Evolutionary conservation across 257 asterid genomes (phyloP).

Genomic region (Capsicum chinense): DNA sequence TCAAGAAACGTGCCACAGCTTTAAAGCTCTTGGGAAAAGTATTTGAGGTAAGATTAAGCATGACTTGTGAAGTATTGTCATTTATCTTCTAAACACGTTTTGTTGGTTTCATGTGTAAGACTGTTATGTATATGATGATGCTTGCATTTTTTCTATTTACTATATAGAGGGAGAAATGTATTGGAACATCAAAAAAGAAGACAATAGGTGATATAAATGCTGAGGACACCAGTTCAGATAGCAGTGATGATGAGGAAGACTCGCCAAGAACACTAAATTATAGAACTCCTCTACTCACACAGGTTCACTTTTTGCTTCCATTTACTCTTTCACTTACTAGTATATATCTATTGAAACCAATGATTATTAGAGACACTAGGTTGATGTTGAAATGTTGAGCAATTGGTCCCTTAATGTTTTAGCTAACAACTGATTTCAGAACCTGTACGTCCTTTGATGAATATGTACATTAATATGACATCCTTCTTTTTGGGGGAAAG

Average conservation of each 20-base stretch:
- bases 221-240: constrained; percentile 75
- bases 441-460: background rate
- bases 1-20: constrained; percentile 67
- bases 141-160: background rate
- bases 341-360: background rate
- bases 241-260: constrained; percentile 88
- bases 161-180: constrained; percentile 57
- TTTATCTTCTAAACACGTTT: background rate
- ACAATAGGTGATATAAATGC: constrained; percentile 45
- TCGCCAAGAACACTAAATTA: constrained; percentile 62
- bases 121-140: background rate
- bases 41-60: constrained; percentile 56
- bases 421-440: background rate
- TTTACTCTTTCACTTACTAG: background rate
- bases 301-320: constrained; percentile 47
- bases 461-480: background rate
- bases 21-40: constrained; percentile 71
- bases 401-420: background rate
- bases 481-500: background rate
- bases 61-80: background rate
- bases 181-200: constrained; percentile 67
- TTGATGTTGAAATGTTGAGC: background rate
- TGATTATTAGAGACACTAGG: background rate
- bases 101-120: background rate
- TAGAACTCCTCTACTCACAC: constrained; percentile 83